phyloP scores from a whole-genome alignment of 1,284 basidiomycete genomes.

The Rhodotorula sp. region DNA sequence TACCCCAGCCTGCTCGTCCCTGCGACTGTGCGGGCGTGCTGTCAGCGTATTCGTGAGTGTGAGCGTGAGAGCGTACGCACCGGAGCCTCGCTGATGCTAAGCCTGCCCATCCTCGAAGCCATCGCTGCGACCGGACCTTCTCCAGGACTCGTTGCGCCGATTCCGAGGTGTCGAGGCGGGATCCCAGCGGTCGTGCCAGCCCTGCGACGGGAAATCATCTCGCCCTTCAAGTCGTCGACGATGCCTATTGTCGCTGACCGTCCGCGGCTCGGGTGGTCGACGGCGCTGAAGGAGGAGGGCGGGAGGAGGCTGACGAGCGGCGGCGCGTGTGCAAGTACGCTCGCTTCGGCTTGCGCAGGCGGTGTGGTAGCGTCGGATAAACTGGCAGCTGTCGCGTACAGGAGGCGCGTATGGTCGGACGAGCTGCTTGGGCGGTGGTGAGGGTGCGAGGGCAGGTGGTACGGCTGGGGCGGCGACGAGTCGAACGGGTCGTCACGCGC shows the following conservation, averaged over 20 bases:
- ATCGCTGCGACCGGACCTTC: slow-evolving; percentile 16
- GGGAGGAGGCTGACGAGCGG: slow-evolving; percentile 22
- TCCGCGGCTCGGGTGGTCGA: slow-evolving; percentile 39
- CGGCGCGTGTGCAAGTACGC: neutral
- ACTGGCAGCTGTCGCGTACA: slow-evolving; percentile 30
- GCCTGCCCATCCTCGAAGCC: slow-evolving; percentile 20
- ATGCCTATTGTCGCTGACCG: slow-evolving; percentile 88
- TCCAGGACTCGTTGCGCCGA: slow-evolving; percentile 5
- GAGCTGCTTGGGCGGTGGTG: slow-evolving; percentile 34
- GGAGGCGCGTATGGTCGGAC: slow-evolving; percentile 27
- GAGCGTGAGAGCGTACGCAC: slow-evolving; percentile 19
- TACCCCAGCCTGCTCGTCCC: slow-evolving; percentile 1
- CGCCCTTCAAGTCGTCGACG: slow-evolving; percentile 64
- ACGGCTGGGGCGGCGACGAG: neutral
- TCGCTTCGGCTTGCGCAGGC: slow-evolving; percentile 1
- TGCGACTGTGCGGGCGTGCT: neutral
- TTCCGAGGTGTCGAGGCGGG: slow-evolving; percentile 13
- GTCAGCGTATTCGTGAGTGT: neutral
- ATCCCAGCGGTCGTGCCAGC: slow-evolving; percentile 41
- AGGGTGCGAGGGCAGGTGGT: neutral
- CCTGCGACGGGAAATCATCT: slow-evolving; percentile 44
- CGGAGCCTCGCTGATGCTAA: slow-evolving; percentile 25
- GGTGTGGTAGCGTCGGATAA: neutral
- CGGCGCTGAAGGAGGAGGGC: neutral
- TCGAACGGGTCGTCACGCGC: slow-evolving; percentile 3